phyloP scores from a whole-genome alignment of 176 grass and related monocot species.

The Carex scoparia region DNA sequence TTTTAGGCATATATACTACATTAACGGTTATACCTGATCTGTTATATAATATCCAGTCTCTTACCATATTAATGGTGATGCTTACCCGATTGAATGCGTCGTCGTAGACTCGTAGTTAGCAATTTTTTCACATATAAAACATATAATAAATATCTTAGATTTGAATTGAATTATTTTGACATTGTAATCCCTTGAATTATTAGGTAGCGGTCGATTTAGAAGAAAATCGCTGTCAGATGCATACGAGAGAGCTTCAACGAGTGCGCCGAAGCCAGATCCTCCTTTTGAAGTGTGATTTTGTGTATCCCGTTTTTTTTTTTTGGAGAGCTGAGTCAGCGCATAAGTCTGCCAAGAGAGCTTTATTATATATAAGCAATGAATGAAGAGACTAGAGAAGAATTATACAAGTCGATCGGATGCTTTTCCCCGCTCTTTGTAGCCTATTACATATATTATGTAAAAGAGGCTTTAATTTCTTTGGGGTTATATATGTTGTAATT shows the following conservation, averaged over 20 bases:
- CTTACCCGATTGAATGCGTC: not conserved
- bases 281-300: constrained; percentile 58
- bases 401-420: not conserved
- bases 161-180: not conserved
- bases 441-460: not conserved
- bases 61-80: not conserved
- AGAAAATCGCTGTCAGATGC: constrained; percentile 86
- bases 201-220: constrained; percentile 65
- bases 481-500: not conserved
- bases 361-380: constrained; percentile 9
- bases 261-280: constrained; percentile 38
- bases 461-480: not conserved
- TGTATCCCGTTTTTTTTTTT: constrained; percentile 34
- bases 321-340: constrained; percentile 21
- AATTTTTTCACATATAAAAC: not conserved
- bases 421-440: constrained; percentile 23
- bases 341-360: not conserved
- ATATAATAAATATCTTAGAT: not conserved
- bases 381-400: not conserved
- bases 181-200: not conserved
- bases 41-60: not conserved
- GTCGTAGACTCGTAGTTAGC: not conserved
- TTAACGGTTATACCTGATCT: not conserved
- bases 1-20: not conserved
- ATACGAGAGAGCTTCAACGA: constrained; percentile 49